Conservation (phyloP, 805 yeast genomes). For the Candida awuae region DNA sequence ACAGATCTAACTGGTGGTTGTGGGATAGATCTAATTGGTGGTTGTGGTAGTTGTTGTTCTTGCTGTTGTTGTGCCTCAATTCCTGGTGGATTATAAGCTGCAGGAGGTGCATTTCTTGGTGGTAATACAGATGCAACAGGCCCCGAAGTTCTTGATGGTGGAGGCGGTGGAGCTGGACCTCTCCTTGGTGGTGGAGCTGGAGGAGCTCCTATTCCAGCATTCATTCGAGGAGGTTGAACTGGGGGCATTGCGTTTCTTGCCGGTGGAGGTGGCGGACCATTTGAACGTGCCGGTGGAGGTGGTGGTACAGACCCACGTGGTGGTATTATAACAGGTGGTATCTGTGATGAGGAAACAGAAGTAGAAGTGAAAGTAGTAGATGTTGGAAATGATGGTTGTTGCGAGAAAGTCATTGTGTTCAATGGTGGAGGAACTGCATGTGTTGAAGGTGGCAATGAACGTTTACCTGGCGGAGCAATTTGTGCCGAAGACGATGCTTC, state of each 20-base stretch:
- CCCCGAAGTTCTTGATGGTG: slow-evolving; percentile 28
- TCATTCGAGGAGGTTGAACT: slow-evolving; percentile 19
- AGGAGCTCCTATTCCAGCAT: slow-evolving; percentile 14
- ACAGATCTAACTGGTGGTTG: slow-evolving; percentile 21
- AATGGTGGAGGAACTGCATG: slow-evolving; percentile 11
- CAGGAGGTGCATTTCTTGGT: slow-evolving; percentile 21
- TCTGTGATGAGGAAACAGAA: too few species aligned
- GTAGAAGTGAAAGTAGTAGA: too few species aligned
- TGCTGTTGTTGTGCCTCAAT: background rate
- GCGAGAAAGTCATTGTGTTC: slow-evolving; percentile 3
- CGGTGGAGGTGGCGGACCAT: slow-evolving; percentile 23
- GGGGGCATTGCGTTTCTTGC: slow-evolving; percentile 20
- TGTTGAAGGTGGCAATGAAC: slow-evolving; percentile 9
- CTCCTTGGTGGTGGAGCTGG: slow-evolving; percentile 30
- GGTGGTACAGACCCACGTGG: slow-evolving; percentile 22
- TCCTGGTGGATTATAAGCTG: slow-evolving; percentile 8
- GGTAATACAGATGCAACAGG: slow-evolving; percentile 38
- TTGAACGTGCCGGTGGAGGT: slow-evolving; percentile 23
- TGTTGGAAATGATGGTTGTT: background rate
- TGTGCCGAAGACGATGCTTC: slow-evolving; percentile 7
- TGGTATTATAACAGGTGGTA: slow-evolving; percentile 19
- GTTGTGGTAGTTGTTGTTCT: slow-evolving; percentile 10
- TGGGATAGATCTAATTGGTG: slow-evolving; percentile 13
- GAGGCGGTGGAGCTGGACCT: slow-evolving; percentile 39
- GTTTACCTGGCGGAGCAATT: slow-evolving; percentile 17